These are phyloP conservation scores for Diversispora eburnea DNA, from an alignment of 192 early-diverging fungal species.

Conservation along the genomic window DNA sequence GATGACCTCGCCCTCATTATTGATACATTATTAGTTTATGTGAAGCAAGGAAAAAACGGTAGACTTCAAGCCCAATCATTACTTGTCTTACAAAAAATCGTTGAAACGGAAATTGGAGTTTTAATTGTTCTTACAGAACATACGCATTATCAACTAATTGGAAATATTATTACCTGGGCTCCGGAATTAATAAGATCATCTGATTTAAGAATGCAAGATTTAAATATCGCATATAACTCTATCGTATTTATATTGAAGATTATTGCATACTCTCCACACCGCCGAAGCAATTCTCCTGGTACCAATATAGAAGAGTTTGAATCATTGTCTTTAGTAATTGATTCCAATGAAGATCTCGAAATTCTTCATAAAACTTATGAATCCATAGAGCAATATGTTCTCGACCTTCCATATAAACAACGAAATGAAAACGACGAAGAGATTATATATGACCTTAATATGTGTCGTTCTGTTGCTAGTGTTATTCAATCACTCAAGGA, in stretches of 20 bases:
- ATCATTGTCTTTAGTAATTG: constrained; percentile 11
- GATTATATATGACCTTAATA: constrained; percentile 1
- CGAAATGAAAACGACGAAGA: constrained; percentile 14
- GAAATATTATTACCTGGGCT: constrained; percentile 20
- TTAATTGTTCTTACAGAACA: constrained; percentile 18
- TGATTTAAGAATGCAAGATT: constrained; percentile 22
- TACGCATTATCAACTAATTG: constrained; percentile 5
- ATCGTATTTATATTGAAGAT: constrained; percentile 13
- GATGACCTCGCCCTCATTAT: constrained; percentile 16
- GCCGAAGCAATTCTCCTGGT: neutral
- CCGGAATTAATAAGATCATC: constrained; percentile 15
- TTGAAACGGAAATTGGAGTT: constrained; percentile 21
- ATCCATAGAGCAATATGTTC: constrained; percentile 23
- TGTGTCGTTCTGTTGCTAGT: neutral
- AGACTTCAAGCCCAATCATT: constrained; percentile 17
- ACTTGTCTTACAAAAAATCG: constrained; percentile 17
- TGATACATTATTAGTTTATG: constrained; percentile 14
- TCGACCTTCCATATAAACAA: constrained; percentile 26
- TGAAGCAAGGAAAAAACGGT: constrained; percentile 14
- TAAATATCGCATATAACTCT: constrained; percentile 19
- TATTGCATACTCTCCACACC: neutral
- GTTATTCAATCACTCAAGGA: constrained; percentile 21
- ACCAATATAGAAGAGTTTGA: neutral
- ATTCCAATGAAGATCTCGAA: constrained; percentile 19
- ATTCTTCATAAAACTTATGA: constrained; percentile 17